Conservation (phyloP, 345 rosid species). For the Acer yangbiense region DNA sequence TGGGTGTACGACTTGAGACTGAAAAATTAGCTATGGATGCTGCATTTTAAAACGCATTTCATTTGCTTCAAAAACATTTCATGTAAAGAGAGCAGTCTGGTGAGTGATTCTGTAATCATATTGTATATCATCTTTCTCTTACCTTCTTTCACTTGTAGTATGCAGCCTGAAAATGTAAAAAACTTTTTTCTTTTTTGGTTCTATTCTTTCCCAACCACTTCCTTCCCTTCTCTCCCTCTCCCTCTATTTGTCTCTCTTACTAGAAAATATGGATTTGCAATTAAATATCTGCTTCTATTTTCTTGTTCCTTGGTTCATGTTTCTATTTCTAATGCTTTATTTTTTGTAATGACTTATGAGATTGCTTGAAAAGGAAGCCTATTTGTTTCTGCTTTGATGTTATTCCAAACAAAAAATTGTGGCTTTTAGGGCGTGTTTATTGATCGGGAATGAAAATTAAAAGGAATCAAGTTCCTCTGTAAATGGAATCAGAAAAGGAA, state of each 20-base stretch:
- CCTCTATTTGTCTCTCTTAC: background rate
- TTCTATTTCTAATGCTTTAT: background rate
- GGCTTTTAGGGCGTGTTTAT: background rate
- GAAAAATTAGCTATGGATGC: background rate
- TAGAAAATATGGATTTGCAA: background rate
- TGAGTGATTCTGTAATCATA: background rate
- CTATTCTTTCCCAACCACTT: background rate
- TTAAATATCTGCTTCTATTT: background rate
- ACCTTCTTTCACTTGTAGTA: background rate
- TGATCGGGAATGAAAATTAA: too few relatives aligned
- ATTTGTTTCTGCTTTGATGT: background rate
- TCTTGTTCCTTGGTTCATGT: background rate
- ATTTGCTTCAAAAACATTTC: background rate
- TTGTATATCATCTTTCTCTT: background rate
- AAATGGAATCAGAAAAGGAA: too few relatives aligned
- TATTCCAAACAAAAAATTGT: background rate
- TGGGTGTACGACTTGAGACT: background rate
- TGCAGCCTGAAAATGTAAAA: background rate
- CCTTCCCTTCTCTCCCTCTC: too few relatives aligned
- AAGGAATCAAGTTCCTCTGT: too few relatives aligned
- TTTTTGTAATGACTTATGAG: background rate
- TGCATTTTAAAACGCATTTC: background rate
- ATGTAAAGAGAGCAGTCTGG: conserved; percentile 11
- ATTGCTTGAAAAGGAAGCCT: too few relatives aligned
- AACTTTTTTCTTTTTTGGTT: background rate